Evolutionary conservation across 768 basidiomycete species (phyloP).

Genomic region (Lactifluus piperatus): DNA sequence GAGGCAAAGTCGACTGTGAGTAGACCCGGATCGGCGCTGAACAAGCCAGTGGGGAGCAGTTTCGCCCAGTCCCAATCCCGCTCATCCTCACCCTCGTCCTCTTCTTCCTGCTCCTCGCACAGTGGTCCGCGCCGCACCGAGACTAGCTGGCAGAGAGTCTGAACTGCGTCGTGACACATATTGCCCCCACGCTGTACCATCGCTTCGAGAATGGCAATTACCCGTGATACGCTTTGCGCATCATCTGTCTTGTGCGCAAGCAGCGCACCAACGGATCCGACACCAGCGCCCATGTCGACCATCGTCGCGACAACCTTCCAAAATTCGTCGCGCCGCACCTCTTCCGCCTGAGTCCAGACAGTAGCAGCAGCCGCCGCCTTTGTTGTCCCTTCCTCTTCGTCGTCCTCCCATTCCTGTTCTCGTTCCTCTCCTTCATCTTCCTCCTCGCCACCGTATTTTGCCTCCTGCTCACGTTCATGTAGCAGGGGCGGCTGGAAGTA

Average conservation of each 20-base stretch:
- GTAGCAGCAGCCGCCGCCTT: not conserved
- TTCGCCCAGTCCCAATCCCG: slow-evolving; percentile 39
- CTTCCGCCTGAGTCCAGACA: slow-evolving; percentile 22
- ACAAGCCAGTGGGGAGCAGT: slow-evolving; percentile 44
- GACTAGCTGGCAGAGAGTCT: slow-evolving; percentile 37
- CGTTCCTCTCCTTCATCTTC: not conserved
- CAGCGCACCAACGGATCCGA: slow-evolving; percentile 46
- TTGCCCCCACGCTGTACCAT: slow-evolving; percentile 52
- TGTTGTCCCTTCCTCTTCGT: slow-evolving; percentile 14
- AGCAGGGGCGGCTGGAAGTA: slow-evolving; percentile 48
- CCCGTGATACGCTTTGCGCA: slow-evolving; percentile 35
- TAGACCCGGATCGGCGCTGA: slow-evolving; percentile 48
- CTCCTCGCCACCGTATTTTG: slow-evolving; percentile 24
- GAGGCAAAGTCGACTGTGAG: slow-evolving; percentile 43
- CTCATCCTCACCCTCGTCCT: slow-evolving; percentile 1
- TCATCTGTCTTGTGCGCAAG: slow-evolving; percentile 32
- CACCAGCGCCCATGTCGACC: slow-evolving; percentile 50
- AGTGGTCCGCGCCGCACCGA: slow-evolving; percentile 12
- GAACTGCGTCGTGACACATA: slow-evolving; percentile 47
- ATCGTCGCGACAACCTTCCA: slow-evolving; percentile 46
- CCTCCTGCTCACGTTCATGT: slow-evolving; percentile 22
- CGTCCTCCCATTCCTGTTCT: slow-evolving; percentile 21
- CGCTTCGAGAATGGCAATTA: slow-evolving; percentile 39
- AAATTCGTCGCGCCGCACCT: slow-evolving; percentile 25
- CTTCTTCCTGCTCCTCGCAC: not conserved